A percentile compares a stretch with the other conserved stretches of the same genome.
Conservation (phyloP, 805 yeast genomes). For the Myxozyma sirexii region DNA sequence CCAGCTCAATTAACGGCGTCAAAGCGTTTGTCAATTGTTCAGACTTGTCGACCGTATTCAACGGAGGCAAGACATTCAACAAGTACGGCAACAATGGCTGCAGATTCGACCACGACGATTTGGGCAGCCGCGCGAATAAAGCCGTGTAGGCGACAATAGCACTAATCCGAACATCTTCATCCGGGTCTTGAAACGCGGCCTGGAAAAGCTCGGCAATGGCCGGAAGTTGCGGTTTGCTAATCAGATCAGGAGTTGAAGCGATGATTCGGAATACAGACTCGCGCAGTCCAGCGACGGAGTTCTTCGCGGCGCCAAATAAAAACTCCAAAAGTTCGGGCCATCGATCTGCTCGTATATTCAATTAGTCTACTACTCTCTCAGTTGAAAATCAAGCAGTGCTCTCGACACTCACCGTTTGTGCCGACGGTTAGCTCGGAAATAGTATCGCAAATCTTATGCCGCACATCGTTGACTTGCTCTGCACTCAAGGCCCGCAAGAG, state of each 20-base stretch:
- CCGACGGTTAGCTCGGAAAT: slow-evolving; percentile 81
- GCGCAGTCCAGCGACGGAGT: slow-evolving; percentile 67
- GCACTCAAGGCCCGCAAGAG: slow-evolving; percentile 72
- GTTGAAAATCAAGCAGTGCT: no score
- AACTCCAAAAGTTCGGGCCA: slow-evolving; percentile 86
- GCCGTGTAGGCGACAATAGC: slow-evolving; percentile 92
- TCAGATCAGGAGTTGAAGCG: slow-evolving; percentile 77
- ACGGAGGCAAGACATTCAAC: slow-evolving; percentile 82
- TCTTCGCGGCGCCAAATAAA: slow-evolving; percentile 62
- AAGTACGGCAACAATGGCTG: slow-evolving; percentile 80
- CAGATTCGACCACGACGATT: slow-evolving; percentile 72
- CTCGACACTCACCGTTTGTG: slow-evolving; percentile 39
- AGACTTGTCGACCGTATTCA: slow-evolving; percentile 77
- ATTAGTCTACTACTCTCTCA: no score
- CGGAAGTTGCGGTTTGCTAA: slow-evolving; percentile 60
- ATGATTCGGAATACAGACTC: slow-evolving; percentile 91
- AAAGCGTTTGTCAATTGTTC: slow-evolving; percentile 82
- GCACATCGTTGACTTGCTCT: slow-evolving; percentile 70
- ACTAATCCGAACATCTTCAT: slow-evolving; percentile 84
- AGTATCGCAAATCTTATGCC: slow-evolving; percentile 93
- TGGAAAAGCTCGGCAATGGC: slow-evolving; percentile 70
- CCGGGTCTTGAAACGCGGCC: slow-evolving; percentile 75
- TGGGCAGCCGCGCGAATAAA: slow-evolving; percentile 80
- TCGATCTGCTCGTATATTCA: slow-evolving; percentile 45
- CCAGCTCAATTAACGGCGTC: slow-evolving; percentile 85